Evolutionary conservation across 176 grass and related monocot species (phyloP).

Genomic region (Rhynchospora breviuscula): DNA sequence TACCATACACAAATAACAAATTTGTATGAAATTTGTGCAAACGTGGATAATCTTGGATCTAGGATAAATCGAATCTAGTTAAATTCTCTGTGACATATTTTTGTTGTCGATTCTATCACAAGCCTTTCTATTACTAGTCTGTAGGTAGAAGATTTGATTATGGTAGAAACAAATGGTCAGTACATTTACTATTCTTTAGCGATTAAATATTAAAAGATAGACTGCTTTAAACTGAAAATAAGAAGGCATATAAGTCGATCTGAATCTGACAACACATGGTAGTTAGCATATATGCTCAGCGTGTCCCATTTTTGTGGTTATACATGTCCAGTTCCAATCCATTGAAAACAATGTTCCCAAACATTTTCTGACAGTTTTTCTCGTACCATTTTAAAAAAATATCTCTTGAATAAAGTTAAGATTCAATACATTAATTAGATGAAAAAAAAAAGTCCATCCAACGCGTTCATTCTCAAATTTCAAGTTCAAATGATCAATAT

Average conservation of each 20-base stretch:
- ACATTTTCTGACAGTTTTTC: no score
- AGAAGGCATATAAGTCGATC: not conserved
- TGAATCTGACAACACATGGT: no score
- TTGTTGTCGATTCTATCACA: not conserved
- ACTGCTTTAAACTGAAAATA: not conserved
- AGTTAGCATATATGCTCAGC: no score
- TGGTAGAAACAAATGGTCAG: not conserved
- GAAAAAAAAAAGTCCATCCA: no score
- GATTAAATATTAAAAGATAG: not conserved
- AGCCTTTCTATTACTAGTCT: not conserved
- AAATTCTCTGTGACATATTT: not conserved
- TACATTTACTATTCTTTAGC: not conserved
- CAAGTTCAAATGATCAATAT: no score
- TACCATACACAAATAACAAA: not conserved
- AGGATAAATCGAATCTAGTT: conserved; percentile 9
- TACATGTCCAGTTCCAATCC: no score
- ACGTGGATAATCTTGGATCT: conserved; percentile 1
- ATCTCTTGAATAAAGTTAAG: no score
- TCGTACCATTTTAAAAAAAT: no score
- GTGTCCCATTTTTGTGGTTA: no score
- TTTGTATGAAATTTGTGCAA: not conserved
- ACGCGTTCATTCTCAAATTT: no score
- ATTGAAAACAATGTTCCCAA: no score
- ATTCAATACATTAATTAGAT: no score
- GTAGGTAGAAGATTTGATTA: not conserved